These are phyloP conservation scores for Mortierella polycephala DNA, from an alignment of 371 early-diverging fungal genomes.

Conservation along the genomic window DNA sequence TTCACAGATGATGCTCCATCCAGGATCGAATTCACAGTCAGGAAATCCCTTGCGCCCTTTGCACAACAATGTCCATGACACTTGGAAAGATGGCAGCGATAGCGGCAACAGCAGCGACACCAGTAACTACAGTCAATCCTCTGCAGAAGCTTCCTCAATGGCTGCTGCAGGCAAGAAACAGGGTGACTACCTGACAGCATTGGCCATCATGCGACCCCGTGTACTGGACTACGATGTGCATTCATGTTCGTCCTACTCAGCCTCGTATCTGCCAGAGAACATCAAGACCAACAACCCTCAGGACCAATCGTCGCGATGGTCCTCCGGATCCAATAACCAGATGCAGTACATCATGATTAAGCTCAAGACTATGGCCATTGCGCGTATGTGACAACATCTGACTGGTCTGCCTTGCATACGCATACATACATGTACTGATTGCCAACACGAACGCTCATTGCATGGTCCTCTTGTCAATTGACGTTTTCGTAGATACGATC, in stretches of 20 bases:
- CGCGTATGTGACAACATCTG: slow-evolving; percentile 61
- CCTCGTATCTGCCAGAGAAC: slow-evolving; percentile 81
- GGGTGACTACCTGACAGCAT: slow-evolving; percentile 48
- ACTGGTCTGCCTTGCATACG: not conserved
- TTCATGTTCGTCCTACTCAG: slow-evolving; percentile 79
- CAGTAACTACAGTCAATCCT: not conserved
- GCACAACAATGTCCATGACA: slow-evolving; percentile 1
- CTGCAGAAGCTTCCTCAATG: not conserved
- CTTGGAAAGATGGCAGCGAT: not conserved
- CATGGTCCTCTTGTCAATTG: not conserved
- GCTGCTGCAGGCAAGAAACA: slow-evolving; percentile 26
- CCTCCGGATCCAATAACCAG: slow-evolving; percentile 83
- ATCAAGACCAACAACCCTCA: slow-evolving; percentile 79
- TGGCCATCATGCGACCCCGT: slow-evolving; percentile 52
- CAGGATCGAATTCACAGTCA: slow-evolving; percentile 23
- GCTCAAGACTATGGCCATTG: slow-evolving; percentile 77
- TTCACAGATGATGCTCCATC: slow-evolving; percentile 42
- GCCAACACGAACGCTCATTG: too few relatives aligned
- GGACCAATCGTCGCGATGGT: slow-evolving; percentile 90
- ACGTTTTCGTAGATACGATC: slow-evolving; percentile 70
- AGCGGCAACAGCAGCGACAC: not conserved
- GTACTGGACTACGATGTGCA: slow-evolving; percentile 64
- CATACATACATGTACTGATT: not conserved
- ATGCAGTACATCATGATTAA: slow-evolving; percentile 82
- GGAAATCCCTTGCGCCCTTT: not conserved